These are phyloP conservation scores for Trametes gibbosa DNA, from an alignment of 768 basidiomycete genomes.

Conservation along the genomic window DNA sequence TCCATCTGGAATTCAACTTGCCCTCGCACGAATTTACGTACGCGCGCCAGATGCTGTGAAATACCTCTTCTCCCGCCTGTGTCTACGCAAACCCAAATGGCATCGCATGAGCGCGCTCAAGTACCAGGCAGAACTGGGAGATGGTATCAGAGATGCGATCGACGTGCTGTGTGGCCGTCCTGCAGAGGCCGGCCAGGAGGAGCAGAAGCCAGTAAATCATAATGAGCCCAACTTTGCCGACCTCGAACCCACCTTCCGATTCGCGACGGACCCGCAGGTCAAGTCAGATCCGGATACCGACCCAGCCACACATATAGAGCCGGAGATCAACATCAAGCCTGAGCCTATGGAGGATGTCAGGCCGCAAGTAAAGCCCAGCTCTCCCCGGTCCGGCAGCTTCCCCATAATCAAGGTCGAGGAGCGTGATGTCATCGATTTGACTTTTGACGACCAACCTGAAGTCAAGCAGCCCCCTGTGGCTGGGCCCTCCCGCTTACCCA, in stretches of 20 bases:
- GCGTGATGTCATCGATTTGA: constrained; percentile 37
- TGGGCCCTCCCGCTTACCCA: background rate
- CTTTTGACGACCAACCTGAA: constrained; percentile 24
- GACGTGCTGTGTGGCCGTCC: constrained; percentile 39
- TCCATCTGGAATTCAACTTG: background rate
- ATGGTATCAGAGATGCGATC: constrained; percentile 40
- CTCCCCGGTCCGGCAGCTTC: background rate
- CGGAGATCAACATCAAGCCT: background rate
- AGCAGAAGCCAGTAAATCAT: background rate
- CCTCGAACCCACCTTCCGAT: background rate
- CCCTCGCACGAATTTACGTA: background rate
- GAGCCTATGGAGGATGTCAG: background rate
- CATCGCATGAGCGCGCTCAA: constrained; percentile 46
- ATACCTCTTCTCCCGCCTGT: constrained; percentile 61
- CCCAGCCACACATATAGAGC: background rate
- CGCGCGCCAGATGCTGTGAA: constrained; percentile 30
- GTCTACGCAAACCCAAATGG: constrained; percentile 61
- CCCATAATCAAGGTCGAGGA: constrained; percentile 24
- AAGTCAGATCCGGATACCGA: background rate
- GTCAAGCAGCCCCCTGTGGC: constrained; percentile 8
- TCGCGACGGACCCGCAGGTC: background rate
- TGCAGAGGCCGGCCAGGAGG: background rate
- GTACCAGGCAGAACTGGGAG: constrained; percentile 43
- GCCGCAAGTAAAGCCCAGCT: background rate
- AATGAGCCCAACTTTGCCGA: background rate